Evolutionary conservation across 202 grass and related monocot species (phyloP).

Genomic region (Setaria viridis): DNA sequence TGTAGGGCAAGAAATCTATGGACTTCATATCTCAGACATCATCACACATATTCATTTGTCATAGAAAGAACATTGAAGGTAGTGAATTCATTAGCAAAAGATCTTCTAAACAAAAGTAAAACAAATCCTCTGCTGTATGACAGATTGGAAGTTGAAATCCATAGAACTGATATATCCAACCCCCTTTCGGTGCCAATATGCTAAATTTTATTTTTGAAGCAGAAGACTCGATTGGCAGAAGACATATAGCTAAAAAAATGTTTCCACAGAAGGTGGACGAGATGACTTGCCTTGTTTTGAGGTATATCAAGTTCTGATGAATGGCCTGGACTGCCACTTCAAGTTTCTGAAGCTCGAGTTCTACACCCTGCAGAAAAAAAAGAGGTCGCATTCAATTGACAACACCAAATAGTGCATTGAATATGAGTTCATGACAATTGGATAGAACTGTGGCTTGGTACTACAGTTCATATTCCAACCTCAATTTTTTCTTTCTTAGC

Average conservation of each 20-base stretch:
- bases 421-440: conserved; percentile 24
- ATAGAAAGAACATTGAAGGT: not conserved
- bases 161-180: not conserved
- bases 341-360: conserved; percentile 87
- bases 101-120: conserved; percentile 30
- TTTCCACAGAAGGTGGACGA: conserved; percentile 1
- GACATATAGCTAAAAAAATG: conserved; percentile 8
- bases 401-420: conserved; percentile 25
- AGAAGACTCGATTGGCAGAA: not conserved
- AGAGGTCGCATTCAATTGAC: conserved; percentile 32
- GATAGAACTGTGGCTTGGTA: not conserved
- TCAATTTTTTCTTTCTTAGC: conserved; percentile 93
- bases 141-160: not conserved
- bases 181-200: conserved; percentile 1
- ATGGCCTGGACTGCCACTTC: conserved; percentile 76
- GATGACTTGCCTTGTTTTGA: conserved; percentile 67
- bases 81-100: not conserved
- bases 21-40: not conserved
- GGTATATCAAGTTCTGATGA: conserved; percentile 81
- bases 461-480: conserved; percentile 44
- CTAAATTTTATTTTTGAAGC: not conserved
- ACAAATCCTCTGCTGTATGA: not conserved
- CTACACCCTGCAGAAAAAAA: conserved; percentile 66
- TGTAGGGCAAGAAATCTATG: not conserved
- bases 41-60: not conserved